Percentiles rank a stretch among this genome's conserved stretches.
Evolutionary conservation across 371 early-diverging fungal genomes (phyloP).

Genomic region (Parasitella parasitica): DNA sequence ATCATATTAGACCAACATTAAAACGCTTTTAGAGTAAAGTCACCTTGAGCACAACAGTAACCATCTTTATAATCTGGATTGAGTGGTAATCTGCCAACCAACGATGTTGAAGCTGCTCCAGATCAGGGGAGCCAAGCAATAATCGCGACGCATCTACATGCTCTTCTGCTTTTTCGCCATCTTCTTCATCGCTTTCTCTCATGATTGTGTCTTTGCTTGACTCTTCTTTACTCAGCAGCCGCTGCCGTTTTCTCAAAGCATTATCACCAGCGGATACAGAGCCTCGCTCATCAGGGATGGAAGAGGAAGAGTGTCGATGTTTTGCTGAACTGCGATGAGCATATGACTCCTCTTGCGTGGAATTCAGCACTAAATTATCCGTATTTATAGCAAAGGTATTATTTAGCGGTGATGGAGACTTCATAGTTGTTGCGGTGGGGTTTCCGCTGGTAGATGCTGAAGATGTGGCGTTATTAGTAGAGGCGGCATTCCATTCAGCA

Average conservation of each 20-base stretch:
- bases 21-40: not conserved
- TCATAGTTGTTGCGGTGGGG: not conserved
- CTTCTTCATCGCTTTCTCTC: not conserved
- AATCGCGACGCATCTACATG: not conserved
- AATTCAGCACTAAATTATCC: not conserved
- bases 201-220: not conserved
- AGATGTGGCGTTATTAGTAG: not conserved
- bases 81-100: conserved; percentile 7
- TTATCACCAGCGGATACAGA: not conserved
- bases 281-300: not conserved
- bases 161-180: not conserved
- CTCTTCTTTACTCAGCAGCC: not conserved
- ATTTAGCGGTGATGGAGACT: not conserved
- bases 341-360: not conserved
- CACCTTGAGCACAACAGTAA: conserved; percentile 33
- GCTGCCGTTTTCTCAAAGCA: conserved; percentile 6
- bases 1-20: not conserved
- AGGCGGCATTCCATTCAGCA: not conserved
- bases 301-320: not conserved
- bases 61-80: conserved; percentile 20
- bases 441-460: not conserved
- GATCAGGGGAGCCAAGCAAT: conserved; percentile 9
- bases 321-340: not conserved
- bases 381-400: not conserved
- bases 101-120: not conserved